Evolutionary conservation across 371 early-diverging fungal species (phyloP).

Genomic region (Mucor indicus): DNA sequence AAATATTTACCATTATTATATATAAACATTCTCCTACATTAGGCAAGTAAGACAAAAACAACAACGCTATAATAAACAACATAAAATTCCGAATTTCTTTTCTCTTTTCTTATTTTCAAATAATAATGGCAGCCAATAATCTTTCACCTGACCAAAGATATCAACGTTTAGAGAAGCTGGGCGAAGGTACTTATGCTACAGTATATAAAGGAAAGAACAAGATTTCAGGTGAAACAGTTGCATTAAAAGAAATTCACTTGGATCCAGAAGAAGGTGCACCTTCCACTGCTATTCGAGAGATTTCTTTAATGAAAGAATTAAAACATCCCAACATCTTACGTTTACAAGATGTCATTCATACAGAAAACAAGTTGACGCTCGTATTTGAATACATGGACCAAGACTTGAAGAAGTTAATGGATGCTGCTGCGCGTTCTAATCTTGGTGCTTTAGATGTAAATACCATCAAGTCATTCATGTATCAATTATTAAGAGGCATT

Average conservation of each 20-base stretch:
- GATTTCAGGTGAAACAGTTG: conserved; percentile 89
- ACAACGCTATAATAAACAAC: no score
- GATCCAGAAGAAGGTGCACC: conserved; percentile 95
- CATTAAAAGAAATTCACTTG: conserved; percentile 95
- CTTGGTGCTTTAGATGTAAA: conserved; percentile 65
- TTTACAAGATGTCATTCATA: conserved; percentile 97
- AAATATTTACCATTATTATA: not conserved
- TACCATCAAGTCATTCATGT: conserved; percentile 81
- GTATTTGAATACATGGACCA: conserved; percentile 99
- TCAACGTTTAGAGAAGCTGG: conserved; percentile 87
- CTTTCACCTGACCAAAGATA: conserved; percentile 54
- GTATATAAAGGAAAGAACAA: conserved; percentile 97
- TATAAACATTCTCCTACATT: conserved; percentile 17
- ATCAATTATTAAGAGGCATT: conserved; percentile 85
- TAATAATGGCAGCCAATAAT: conserved; percentile 18
- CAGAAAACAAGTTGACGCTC: conserved; percentile 94
- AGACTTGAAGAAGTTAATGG: conserved; percentile 97
- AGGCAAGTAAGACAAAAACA: conserved; percentile 20
- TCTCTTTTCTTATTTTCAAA: not conserved
- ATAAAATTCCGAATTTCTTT: not conserved
- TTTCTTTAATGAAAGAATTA: conserved; percentile 93
- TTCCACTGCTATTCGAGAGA: conserved; percentile 96
- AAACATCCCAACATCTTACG: conserved; percentile 89
- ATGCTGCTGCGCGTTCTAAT: conserved; percentile 46
- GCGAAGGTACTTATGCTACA: conserved; percentile 99